These are phyloP conservation scores for Kwoniella sp. DNA, from an alignment of 768 basidiomycete genomes.

Conservation along the genomic window DNA sequence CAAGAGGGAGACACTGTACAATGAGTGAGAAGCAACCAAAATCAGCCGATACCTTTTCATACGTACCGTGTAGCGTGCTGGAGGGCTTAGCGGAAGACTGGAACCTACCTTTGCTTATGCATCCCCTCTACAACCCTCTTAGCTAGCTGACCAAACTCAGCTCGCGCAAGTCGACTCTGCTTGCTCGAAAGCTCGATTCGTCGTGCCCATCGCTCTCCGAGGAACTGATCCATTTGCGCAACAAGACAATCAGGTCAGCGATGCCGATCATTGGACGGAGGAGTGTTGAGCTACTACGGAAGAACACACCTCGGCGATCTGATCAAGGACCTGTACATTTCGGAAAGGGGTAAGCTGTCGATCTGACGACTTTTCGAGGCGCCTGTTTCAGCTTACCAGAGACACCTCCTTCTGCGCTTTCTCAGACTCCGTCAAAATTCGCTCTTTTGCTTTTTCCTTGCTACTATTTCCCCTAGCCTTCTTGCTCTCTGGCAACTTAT, in stretches of 20 bases:
- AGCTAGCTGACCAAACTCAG: slow-evolving; percentile 1
- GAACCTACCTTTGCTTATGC: slow-evolving; percentile 12
- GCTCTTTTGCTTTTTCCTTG: slow-evolving; percentile 1
- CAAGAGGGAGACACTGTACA: background rate
- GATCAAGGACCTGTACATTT: background rate
- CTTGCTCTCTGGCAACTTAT: background rate
- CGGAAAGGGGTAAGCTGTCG: background rate
- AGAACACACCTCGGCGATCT: background rate
- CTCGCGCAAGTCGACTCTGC: background rate
- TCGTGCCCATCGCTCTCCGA: background rate
- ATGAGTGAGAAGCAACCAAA: background rate
- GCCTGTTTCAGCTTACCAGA: background rate
- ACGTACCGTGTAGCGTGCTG: background rate
- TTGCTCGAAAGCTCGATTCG: slow-evolving; percentile 3
- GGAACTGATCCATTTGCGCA: background rate
- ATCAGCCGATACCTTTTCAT: too few relatives aligned
- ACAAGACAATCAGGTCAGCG: too few relatives aligned
- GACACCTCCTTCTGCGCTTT: background rate
- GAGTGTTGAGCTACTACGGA: too few relatives aligned
- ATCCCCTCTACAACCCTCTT: background rate
- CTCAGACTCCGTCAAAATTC: background rate
- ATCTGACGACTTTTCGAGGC: background rate
- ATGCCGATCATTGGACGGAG: too few relatives aligned
- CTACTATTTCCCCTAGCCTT: slow-evolving; percentile 1
- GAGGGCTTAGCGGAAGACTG: background rate